Evolutionary conservation across 1,284 basidiomycete species (phyloP).

Genomic region (Mycena sp.): DNA sequence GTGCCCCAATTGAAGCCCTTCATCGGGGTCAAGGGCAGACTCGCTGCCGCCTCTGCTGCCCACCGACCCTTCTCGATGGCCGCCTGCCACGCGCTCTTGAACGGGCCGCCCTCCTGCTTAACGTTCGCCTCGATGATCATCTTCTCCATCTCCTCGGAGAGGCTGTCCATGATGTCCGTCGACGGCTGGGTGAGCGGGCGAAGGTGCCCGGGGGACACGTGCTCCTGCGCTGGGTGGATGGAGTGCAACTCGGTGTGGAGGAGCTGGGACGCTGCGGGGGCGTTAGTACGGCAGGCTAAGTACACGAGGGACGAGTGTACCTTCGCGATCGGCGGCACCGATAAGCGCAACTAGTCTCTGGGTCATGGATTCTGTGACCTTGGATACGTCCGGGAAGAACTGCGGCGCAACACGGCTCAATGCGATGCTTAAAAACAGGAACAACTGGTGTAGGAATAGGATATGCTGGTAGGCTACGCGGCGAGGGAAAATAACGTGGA

Average conservation of each 20-base stretch:
- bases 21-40: constrained; percentile 7
- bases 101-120: constrained; percentile 60
- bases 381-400: constrained; percentile 56
- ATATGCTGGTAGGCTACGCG: constrained; percentile 79
- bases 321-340: constrained; percentile 55
- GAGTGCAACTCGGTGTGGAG: constrained; percentile 53
- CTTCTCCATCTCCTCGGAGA: constrained; percentile 67
- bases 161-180: constrained; percentile 48
- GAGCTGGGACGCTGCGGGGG: constrained; percentile 44
- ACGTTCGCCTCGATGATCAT: constrained; percentile 71
- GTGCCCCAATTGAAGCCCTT: constrained; percentile 14
- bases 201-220: constrained; percentile 42
- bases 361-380: constrained; percentile 45
- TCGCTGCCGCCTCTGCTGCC: background rate
- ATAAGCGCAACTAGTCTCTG: constrained; percentile 50
- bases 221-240: constrained; percentile 40
- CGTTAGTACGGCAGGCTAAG: constrained; percentile 2
- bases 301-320: constrained; percentile 40
- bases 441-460: constrained; percentile 79
- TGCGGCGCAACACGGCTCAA: constrained; percentile 73
- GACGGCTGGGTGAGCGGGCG: constrained; percentile 38
- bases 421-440: constrained; percentile 76
- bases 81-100: constrained; percentile 58
- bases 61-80: constrained; percentile 40
- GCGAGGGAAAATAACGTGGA: constrained; percentile 66